Evolutionary conservation across 1,139 yeast genomes (phyloP), one percentile per base, ranked within the genome.

Genomic region (Lodderomyces pseudojiufengensis): DNA sequence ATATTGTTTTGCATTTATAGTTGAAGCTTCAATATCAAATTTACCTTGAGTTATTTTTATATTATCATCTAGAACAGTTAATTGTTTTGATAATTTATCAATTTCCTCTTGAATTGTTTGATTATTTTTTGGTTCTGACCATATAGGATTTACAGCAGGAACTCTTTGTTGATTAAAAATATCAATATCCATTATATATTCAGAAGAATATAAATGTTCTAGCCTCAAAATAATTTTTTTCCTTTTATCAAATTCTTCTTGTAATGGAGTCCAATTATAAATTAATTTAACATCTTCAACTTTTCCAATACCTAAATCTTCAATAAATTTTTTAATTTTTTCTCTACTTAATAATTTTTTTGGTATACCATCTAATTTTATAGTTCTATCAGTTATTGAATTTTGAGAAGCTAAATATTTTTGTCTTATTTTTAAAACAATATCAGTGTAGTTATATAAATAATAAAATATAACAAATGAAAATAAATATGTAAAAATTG

Each of bases 361-460:
- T 1, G 84, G 84, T n/a, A 92, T 86, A 0, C 97, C 97, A 30
- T 94, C 84, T 18, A 92, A 59, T 41, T 94, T 67, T 37, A 92
- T 84, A 0, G 98, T 92, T 51, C 97, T 70, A 65, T 92, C 98
- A 0, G 97, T 88, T 37, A 92, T 76, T 5, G 96, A 83, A 55
- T 85, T 84, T 55, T 90, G 97, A 35, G 80, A 76, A 0, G 97
- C 97, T 46, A 92, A 65, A 54, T 85, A 85, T 45, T 72, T 69
- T 55, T 92, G 98, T 40, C 98, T 73, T 14, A 84, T 80, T 40
- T 72, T 68, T 21, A 90, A 82, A 27, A 92, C 87, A 40, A 73
- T 66, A 42, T 73, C 70, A 0, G 97, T 86, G 48, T 81, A 92
- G 23, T 76, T 65, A 48, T 80, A 71, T 38, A 90, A 57, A 47